Base-by-base conservation (phyloP, 192 early-diverging fungal species). In the Rhizoclosmatium globosum region DNA sequence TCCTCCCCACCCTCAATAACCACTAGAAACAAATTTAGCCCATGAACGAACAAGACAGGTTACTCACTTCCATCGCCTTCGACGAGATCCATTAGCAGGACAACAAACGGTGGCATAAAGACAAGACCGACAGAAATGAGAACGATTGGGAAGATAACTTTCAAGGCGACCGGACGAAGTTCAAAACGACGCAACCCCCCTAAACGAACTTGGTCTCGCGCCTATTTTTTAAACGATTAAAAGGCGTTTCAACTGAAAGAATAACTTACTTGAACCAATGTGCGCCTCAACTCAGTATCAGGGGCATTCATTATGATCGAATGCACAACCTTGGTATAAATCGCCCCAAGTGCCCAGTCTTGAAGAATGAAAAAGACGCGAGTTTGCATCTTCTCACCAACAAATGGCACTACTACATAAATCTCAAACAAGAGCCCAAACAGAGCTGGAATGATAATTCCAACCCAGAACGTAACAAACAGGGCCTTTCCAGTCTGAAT, bases 391-490 rank as follows among this genome's bases (percentile, higher is more conserved):
- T 82, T 66, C 38, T 83, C 44, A 66, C 76, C 81, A 42, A 85
- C 79, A 50, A 92, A 73, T 17, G 93, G 92, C 15, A 87, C 69
- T 66, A 94, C 87, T 31, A 95, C 61, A 80, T 94, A 95, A 11
- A 95, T 72, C 45, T 95, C 92, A 66, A 93, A 86, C 21, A 94
- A 68, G 15, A 94, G 72, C 15, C 94, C 94, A 2, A 93, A 57
- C 3, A 90, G 60, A 47, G 92, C 79, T 2, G 95, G 95, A 11
- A 94, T 74, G 19, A 94, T 64, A 4, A 95, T n/a, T 43, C 92
- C 92, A 58, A 93, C 84, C 45, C 78, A 66, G 4, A 88, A 4
- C 50, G 69, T 76, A 45, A 94, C 82, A 76, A 89, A 94, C 21
- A 80, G 3, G 11, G 84, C 38, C 64, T 92, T 93, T 19, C 45